Evolutionary conservation across 78 protist genomes (phyloP).

Genomic region (Dictyostelium purpureum): DNA sequence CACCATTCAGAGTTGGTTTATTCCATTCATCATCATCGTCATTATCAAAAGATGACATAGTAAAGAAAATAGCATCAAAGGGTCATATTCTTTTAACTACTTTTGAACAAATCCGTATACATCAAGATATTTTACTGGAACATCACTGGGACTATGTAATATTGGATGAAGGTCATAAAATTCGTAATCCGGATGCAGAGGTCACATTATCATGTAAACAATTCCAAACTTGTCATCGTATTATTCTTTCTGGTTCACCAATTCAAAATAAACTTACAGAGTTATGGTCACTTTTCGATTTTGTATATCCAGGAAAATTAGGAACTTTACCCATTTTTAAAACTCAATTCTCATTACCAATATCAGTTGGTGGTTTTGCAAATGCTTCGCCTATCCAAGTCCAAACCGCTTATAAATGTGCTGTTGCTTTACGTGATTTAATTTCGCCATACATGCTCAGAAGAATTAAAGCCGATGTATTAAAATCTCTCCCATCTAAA

Average conservation of each 20-base stretch:
- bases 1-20: constrained; percentile 83
- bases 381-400: constrained; percentile 85
- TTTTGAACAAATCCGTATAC: constrained; percentile 82
- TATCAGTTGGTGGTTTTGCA: constrained; percentile 89
- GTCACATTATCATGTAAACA: constrained; percentile 91
- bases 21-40: constrained; percentile 74
- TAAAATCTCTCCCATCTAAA: constrained; percentile 89
- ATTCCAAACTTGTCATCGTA: constrained; percentile 88
- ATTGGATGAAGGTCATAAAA: constrained; percentile 99
- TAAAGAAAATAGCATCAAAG: neutral
- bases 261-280: constrained; percentile 97
- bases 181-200: constrained; percentile 97
- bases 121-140: constrained; percentile 28
- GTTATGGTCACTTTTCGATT: constrained; percentile 99
- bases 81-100: constrained; percentile 92
- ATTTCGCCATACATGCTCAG: constrained; percentile 95
- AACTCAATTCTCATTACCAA: constrained; percentile 91
- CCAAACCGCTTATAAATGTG: constrained; percentile 90
- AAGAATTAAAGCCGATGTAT: constrained; percentile 92
- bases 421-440: constrained; percentile 90
- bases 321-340: constrained; percentile 84
- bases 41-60: neutral
- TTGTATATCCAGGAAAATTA: constrained; percentile 96
- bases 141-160: constrained; percentile 89
- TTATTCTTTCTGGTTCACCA: constrained; percentile 98